These are phyloP conservation scores for Gleditsia sinensis DNA, from an alignment of 306 rosid species.

Conservation along the genomic window DNA sequence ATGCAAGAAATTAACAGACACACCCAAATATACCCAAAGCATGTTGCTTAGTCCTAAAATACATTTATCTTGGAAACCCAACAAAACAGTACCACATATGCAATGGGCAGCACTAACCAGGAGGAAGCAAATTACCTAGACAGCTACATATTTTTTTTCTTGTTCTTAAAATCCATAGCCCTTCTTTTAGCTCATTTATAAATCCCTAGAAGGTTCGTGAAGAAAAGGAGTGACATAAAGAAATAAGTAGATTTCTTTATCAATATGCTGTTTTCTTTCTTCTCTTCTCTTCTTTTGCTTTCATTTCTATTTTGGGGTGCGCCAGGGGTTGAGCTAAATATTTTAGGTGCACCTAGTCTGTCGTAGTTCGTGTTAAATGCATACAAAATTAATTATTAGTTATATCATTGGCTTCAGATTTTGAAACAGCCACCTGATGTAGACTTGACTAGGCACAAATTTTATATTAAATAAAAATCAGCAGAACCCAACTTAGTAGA, in stretches of 20 bases:
- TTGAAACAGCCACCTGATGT: background rate
- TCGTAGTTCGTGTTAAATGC: background rate
- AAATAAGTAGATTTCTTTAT: background rate
- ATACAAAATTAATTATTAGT: background rate
- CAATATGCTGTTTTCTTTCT: background rate
- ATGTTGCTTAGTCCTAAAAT: slow-evolving; percentile 21
- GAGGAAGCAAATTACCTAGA: slow-evolving; percentile 13
- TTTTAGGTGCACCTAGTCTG: background rate
- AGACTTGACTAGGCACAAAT: background rate
- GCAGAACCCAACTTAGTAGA: slow-evolving; percentile 10
- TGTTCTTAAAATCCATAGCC: background rate
- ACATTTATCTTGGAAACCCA: slow-evolving; percentile 2
- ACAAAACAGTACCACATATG: slow-evolving; percentile 1
- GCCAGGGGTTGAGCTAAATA: background rate
- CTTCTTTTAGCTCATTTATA: background rate
- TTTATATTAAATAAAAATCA: background rate
- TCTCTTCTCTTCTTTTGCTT: background rate
- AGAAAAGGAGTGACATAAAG: background rate
- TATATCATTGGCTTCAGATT: background rate
- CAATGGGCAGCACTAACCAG: slow-evolving; percentile 25
- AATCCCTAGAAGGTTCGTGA: too few species aligned
- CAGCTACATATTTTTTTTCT: background rate
- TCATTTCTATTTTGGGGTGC: background rate
- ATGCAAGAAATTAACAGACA: background rate
- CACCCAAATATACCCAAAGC: slow-evolving; percentile 11